phyloP scores from a whole-genome alignment of 768 basidiomycete species.

The Suillus brevipes region DNA sequence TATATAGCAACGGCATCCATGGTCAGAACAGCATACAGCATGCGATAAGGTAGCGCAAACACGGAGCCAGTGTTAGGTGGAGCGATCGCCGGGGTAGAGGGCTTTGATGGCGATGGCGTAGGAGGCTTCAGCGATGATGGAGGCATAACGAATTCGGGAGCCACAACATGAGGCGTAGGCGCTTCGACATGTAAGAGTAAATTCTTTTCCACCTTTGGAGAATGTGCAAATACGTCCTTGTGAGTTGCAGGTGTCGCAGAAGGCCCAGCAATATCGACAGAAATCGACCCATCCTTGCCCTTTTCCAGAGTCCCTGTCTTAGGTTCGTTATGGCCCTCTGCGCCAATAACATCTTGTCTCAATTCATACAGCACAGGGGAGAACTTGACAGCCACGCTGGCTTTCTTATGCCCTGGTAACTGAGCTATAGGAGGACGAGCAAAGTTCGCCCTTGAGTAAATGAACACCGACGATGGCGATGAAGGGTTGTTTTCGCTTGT shows the following conservation, averaged over 20 bases:
- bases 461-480: constrained; percentile 75
- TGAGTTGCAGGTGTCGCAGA: constrained; percentile 16
- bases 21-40: constrained; percentile 93
- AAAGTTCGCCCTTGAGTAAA: constrained; percentile 95
- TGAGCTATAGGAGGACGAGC: constrained; percentile 91
- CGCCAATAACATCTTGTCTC: constrained; percentile 53
- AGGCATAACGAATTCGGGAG: constrained; percentile 14
- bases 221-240: constrained; percentile 15
- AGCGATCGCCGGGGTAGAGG: constrained; percentile 36
- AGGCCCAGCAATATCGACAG: constrained; percentile 57
- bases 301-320: constrained; percentile 67
- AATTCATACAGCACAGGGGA: constrained; percentile 92
- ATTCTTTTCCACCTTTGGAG: constrained; percentile 6
- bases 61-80: constrained; percentile 55
- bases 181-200: background rate
- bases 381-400: constrained; percentile 91
- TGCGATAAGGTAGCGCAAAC: constrained; percentile 89
- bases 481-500: constrained; percentile 37
- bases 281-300: constrained; percentile 58
- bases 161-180: constrained; percentile 5
- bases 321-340: constrained; percentile 38
- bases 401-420: constrained; percentile 94
- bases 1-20: constrained; percentile 95
- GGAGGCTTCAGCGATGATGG: constrained; percentile 13
- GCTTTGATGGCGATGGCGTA: constrained; percentile 18